Evolutionary conservation across 371 early-diverging fungal genomes (phyloP), one percentile per base, ranked within the genome.

Genomic region (Massospora cicadina): DNA sequence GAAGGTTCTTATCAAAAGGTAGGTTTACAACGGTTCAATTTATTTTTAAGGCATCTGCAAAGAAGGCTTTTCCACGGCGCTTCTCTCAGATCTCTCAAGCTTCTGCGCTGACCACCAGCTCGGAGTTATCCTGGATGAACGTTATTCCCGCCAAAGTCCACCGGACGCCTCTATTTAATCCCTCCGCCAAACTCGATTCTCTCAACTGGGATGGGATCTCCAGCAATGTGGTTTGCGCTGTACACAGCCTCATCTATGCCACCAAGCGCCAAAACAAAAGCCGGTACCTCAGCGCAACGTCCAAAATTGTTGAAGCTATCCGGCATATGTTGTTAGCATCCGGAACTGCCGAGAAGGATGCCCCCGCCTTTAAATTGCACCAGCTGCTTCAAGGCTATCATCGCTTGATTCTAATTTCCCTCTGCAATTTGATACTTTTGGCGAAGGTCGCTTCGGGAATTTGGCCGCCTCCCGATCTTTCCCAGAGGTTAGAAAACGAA

Each of bases 241-340:
- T 88, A 32, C 77, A 82, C 55, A 77, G 80, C 31, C 78, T 89
- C 27, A 77, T 78, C 62, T 56, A 70, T 26, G 75, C 86, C 0
- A 82, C 79, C 24, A 83, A 82, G 67, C 69, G 73, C 17, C 74
- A 75, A 55, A 68, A 69, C 57, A 83, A 82, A 71, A 70, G 77
- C 58, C 74, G 78, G 29, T 89, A 81, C 66, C 61, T 84, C 27
- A 66, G 70, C 21, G 72, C 75, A 60, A 69, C 82, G 33, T 70
- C 78, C 0, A 68, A 67, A 23, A 77, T 90, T 25, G 85, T 91
- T 2, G 80, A 86, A 33, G 80, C 89, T 17, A 84, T 93, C 60
- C 84, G 91, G 25, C 80, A 81, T 58, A 86, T 95, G 88, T 76
- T 95, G 61, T 78, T 83, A 25, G 79, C 90, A 21, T 85, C 88